A percentile compares a stretch with the other conserved stretches of the same genome.
Evolutionary conservation across 495 filamentous ascomycete genomes (phyloP).

Genomic region (Talaromyces stipitatus): DNA sequence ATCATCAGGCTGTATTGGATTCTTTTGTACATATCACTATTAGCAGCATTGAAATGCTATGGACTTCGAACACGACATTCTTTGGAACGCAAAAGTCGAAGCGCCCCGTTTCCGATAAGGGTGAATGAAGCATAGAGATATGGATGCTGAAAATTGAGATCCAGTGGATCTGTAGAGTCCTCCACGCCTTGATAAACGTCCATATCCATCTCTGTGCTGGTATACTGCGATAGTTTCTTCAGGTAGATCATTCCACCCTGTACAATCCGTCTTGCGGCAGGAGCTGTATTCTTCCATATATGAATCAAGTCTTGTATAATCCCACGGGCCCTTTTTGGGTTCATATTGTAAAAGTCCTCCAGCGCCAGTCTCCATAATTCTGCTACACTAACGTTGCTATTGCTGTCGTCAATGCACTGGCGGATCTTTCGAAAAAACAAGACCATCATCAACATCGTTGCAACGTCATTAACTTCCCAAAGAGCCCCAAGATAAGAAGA

Average conservation of each 20-base stretch:
- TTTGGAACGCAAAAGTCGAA: neutral
- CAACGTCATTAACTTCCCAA: slow-evolving; percentile 1
- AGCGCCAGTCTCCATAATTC: neutral
- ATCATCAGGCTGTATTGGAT: too few species aligned
- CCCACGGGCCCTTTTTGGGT: neutral
- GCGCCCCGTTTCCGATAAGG: neutral
- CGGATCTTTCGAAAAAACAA: neutral
- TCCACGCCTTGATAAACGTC: neutral
- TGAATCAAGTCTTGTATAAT: neutral
- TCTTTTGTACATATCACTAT: too few species aligned
- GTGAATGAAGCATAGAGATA: neutral
- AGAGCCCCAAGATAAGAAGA: neutral
- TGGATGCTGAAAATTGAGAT: neutral
- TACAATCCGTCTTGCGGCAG: neutral
- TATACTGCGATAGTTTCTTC: neutral
- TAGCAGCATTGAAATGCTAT: too few species aligned
- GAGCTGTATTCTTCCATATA: neutral
- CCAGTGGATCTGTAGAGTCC: neutral
- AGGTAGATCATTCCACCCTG: neutral
- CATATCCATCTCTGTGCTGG: neutral
- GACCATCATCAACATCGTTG: neutral
- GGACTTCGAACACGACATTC: too few species aligned
- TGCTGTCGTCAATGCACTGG: neutral
- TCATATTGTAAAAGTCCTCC: neutral
- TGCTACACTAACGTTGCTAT: neutral